Conservation (phyloP, 139 green algal genomes). For the Coccomyxa sp. region DNA sequence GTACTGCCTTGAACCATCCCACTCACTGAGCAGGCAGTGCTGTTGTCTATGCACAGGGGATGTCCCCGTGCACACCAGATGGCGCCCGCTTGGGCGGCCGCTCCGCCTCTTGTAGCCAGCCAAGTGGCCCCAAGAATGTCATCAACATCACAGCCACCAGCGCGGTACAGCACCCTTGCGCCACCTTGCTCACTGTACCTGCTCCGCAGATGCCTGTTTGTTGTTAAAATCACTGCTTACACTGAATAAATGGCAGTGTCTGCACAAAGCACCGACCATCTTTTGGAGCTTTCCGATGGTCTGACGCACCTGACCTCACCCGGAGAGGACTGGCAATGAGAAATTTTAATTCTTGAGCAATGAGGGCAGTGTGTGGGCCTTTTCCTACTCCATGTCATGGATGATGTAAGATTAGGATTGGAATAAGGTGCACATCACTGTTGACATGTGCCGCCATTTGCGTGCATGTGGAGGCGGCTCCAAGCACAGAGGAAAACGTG, state of each 20-base stretch:
- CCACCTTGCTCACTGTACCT: not conserved
- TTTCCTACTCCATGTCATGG: too few species aligned
- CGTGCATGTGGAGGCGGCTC: not conserved
- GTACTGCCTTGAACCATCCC: too few species aligned
- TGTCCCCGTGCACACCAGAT: not conserved
- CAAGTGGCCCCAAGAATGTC: not conserved
- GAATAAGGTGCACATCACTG: not conserved
- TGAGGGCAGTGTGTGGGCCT: too few species aligned
- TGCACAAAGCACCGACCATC: not conserved
- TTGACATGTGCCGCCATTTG: not conserved
- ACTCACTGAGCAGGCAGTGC: too few species aligned
- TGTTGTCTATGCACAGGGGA: not conserved
- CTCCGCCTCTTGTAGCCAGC: not conserved
- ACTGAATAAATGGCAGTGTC: not conserved
- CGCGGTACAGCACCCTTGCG: not conserved
- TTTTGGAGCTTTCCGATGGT: too few species aligned
- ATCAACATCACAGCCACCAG: not conserved
- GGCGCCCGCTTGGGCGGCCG: too few species aligned
- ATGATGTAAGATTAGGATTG: not conserved
- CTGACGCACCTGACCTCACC: too few species aligned
- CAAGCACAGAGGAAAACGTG: not conserved
- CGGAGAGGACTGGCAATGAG: too few species aligned
- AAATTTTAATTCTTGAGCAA: too few species aligned
- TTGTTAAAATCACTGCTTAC: not conserved
- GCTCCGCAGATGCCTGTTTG: not conserved